phyloP scores from a whole-genome alignment of 495 filamentous ascomycete species.

The Mycothermus thermophilus region DNA sequence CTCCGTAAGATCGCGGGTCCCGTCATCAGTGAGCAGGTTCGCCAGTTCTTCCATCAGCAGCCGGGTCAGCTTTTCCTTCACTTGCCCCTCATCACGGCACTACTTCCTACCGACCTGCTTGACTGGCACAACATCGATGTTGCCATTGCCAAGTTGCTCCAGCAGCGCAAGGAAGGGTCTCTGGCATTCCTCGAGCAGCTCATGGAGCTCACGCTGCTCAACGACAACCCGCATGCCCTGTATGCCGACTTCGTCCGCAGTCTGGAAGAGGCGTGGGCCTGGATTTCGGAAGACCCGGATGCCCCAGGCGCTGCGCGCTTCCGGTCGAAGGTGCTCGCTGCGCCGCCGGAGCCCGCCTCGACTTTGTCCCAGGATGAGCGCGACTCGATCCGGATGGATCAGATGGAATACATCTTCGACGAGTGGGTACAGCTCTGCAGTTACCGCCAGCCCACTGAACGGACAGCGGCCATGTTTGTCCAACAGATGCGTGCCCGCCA shows the following conservation, averaged over 20 bases:
- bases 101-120: constrained; percentile 58
- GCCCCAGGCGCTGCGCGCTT: constrained; percentile 52
- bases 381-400: constrained; percentile 43
- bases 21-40: constrained; percentile 54
- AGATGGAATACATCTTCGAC: constrained; percentile 85
- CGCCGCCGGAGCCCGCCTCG: constrained; percentile 34
- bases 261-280: constrained; percentile 65
- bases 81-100: constrained; percentile 56
- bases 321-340: constrained; percentile 55
- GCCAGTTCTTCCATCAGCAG: constrained; percentile 49
- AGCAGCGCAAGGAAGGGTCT: constrained; percentile 50
- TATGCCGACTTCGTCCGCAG: constrained; percentile 77
- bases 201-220: constrained; percentile 62
- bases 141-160: constrained; percentile 56
- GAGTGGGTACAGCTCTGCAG: constrained; percentile 84
- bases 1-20: constrained; percentile 65
- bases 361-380: constrained; percentile 11
- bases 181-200: constrained; percentile 63
- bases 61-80: constrained; percentile 68
- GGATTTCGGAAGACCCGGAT: constrained; percentile 61
- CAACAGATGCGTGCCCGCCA: constrained; percentile 64
- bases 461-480: constrained; percentile 61
- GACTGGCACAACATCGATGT: constrained; percentile 71
- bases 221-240: constrained; percentile 58
- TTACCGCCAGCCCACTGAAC: constrained; percentile 55